Percentiles rank a stretch among this genome's conserved stretches.
phyloP scores from a whole-genome alignment of 768 basidiomycete genomes.

The Clitopilus hobsonii region DNA sequence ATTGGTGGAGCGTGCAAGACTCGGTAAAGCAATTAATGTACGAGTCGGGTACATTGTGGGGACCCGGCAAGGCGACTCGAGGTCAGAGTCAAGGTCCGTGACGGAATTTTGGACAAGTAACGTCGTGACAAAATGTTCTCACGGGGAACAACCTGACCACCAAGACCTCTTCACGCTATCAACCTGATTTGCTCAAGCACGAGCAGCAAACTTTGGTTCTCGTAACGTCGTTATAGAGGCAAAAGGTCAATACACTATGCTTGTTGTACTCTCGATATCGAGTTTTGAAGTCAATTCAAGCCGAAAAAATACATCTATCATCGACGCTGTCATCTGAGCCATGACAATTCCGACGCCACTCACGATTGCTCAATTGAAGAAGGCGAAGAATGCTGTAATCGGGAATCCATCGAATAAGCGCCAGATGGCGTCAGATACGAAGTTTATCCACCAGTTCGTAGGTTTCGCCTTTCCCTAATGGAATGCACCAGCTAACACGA shows the following conservation, averaged over 20 bases:
- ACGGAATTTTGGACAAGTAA: neutral
- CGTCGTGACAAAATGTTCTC: neutral
- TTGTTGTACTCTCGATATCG: neutral
- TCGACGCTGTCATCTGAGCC: neutral
- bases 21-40: too few relatives aligned
- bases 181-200: neutral
- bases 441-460: conserved; percentile 43
- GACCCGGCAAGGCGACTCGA: too few relatives aligned
- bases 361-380: conserved; percentile 45
- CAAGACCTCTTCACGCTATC: neutral
- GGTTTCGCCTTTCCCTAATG: conserved; percentile 5
- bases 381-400: conserved; percentile 71
- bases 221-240: neutral
- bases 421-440: conserved; percentile 49
- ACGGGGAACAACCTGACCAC: neutral
- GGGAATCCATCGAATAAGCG: conserved; percentile 75
- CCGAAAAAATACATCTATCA: neutral
- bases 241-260: neutral
- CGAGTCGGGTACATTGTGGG: too few relatives aligned
- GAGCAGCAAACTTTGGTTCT: neutral
- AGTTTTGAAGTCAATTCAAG: neutral
- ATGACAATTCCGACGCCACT: conserved; percentile 9
- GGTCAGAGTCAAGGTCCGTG: neutral
- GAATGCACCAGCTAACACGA: neutral
- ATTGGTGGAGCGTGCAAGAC: too few relatives aligned